Percentiles rank a stretch among this genome's conserved stretches.
Conservation (phyloP, 1,284 basidiomycete species). For the Trametes versicolor region DNA sequence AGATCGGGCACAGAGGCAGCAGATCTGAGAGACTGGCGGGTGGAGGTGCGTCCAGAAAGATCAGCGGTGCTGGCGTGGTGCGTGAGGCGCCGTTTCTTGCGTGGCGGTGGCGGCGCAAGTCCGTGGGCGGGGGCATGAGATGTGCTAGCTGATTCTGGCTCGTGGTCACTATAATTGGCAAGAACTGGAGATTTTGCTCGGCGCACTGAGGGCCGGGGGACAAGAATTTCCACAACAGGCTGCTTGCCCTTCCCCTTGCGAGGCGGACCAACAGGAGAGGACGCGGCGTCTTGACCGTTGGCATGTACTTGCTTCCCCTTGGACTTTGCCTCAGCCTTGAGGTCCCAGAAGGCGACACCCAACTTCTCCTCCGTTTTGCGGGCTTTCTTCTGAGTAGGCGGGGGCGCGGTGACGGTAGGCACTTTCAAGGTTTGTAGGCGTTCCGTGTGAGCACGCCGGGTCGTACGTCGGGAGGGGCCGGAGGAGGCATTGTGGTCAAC, state of each 20-base stretch:
- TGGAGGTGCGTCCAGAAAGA: background rate
- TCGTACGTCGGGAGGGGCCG: conserved; percentile 63
- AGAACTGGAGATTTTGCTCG: background rate
- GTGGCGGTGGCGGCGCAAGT: conserved; percentile 28
- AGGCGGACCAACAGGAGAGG: background rate
- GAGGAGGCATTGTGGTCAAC: conserved; percentile 57
- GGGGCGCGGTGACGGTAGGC: conserved; percentile 15
- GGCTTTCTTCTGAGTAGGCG: conserved; percentile 24
- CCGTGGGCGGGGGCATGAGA: background rate
- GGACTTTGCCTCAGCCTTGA: conserved; percentile 38
- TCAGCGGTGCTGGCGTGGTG: conserved; percentile 4
- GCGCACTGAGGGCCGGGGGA: background rate
- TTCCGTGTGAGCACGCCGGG: conserved; percentile 68
- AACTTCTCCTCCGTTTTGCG: conserved; percentile 22
- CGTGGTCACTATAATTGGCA: background rate
- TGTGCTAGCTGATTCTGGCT: background rate
- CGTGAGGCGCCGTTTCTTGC: conserved; percentile 39
- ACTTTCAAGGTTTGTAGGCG: conserved; percentile 42
- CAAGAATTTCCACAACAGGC: conserved; percentile 5
- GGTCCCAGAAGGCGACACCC: conserved; percentile 39
- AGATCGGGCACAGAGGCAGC: conserved; percentile 18
- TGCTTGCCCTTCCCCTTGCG: conserved; percentile 23
- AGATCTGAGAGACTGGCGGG: conserved; percentile 16
- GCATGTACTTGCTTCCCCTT: conserved; percentile 39
- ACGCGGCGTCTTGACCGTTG: background rate